A percentile compares a stretch with the other conserved stretches of the same genome.
phyloP scores from a whole-genome alignment of 2,329 filamentous ascomycete species.

The Rachicladosporium sp. region DNA sequence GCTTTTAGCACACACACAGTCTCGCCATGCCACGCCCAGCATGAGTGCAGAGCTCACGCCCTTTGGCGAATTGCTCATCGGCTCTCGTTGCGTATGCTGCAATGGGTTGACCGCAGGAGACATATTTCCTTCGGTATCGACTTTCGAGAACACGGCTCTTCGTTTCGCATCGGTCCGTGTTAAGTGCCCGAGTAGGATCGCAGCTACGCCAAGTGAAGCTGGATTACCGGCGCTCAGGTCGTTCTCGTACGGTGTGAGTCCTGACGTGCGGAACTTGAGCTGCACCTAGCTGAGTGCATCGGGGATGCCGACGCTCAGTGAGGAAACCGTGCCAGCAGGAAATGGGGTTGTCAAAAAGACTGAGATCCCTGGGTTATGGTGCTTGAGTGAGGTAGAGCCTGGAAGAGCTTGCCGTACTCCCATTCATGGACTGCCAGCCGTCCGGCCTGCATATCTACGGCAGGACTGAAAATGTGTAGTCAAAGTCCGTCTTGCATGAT shows the following conservation, averaged over 20 bases:
- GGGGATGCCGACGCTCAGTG: slow-evolving; percentile 14
- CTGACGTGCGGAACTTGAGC: slow-evolving; percentile 20
- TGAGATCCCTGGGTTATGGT: slow-evolving; percentile 23
- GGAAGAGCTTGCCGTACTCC: slow-evolving; percentile 30
- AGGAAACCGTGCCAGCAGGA: slow-evolving; percentile 19
- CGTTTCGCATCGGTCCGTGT: slow-evolving; percentile 33
- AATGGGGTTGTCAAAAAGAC: slow-evolving; percentile 29
- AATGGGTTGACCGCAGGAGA: slow-evolving; percentile 33
- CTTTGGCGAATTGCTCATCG: slow-evolving; percentile 26
- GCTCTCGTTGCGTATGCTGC: slow-evolving; percentile 24
- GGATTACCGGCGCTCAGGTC: slow-evolving; percentile 31
- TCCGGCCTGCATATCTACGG: slow-evolving; percentile 18
- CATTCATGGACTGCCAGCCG: slow-evolving; percentile 26
- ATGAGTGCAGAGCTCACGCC: slow-evolving; percentile 33
- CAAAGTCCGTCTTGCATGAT: slow-evolving; percentile 7
- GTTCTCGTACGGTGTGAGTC: slow-evolving; percentile 22
- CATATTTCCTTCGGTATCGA: slow-evolving; percentile 28
- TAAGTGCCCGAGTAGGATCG: slow-evolving; percentile 30
- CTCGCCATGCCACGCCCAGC: slow-evolving; percentile 31
- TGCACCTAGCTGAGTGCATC: slow-evolving; percentile 24
- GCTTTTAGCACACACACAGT: slow-evolving; percentile 22
- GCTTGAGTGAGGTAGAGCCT: slow-evolving; percentile 28
- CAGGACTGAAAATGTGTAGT: slow-evolving; percentile 17
- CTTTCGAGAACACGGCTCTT: slow-evolving; percentile 22
- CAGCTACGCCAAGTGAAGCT: slow-evolving; percentile 32